These are phyloP conservation scores for Acanthamoeba rhysodes DNA, from an alignment of 208 protist genomes.

Conservation along the genomic window DNA sequence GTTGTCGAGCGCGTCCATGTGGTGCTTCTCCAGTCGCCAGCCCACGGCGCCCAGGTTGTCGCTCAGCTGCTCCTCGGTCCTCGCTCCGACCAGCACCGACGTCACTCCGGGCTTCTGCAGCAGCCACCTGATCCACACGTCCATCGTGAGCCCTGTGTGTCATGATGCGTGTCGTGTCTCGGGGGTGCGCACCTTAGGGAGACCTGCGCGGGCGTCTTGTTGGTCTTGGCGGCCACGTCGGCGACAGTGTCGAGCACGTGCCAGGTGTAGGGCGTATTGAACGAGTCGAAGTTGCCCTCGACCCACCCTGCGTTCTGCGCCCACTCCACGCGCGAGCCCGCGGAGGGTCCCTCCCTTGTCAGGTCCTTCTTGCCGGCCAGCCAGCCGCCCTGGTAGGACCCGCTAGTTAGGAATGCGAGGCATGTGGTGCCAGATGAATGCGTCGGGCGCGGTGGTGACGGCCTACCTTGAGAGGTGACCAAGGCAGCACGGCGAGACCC, in stretches of 20 bases:
- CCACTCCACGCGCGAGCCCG: slow-evolving; percentile 32
- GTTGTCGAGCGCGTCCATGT: slow-evolving; percentile 34
- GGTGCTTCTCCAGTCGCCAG: background rate
- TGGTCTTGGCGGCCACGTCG: background rate
- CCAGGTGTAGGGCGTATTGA: slow-evolving; percentile 9
- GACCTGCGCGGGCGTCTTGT: slow-evolving; percentile 40
- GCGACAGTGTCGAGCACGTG: slow-evolving; percentile 13
- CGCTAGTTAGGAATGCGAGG: too few relatives aligned
- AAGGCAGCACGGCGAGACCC: slow-evolving; percentile 38
- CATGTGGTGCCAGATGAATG: background rate
- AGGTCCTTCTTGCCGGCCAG: slow-evolving; percentile 10
- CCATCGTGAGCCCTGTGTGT: background rate
- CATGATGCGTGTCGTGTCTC: too few relatives aligned
- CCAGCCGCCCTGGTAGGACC: background rate
- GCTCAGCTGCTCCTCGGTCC: background rate
- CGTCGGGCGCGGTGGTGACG: background rate
- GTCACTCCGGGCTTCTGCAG: slow-evolving; percentile 46
- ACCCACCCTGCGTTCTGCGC: slow-evolving; percentile 30
- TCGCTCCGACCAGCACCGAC: background rate
- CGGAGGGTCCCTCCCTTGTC: background rate
- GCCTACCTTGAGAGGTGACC: slow-evolving; percentile 54
- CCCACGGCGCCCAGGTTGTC: slow-evolving; percentile 65
- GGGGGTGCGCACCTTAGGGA: background rate
- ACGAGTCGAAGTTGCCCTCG: slow-evolving; percentile 8
- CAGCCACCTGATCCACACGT: background rate